phyloP scores from a whole-genome alignment of 1,284 basidiomycete genomes.

The Puccinia horiana region DNA sequence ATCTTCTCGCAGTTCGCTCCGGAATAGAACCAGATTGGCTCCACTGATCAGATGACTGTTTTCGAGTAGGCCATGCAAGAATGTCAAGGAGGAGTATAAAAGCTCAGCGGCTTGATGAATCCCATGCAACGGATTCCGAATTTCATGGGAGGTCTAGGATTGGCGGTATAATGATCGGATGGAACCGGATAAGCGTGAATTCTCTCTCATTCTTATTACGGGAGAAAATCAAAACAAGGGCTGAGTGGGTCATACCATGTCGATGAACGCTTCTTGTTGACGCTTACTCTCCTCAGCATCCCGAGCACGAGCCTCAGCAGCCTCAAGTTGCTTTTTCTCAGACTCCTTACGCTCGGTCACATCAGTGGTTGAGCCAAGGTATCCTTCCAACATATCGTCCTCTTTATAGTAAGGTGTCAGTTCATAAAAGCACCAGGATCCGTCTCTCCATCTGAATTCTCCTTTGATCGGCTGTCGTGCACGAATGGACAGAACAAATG shows the following conservation, averaged over 20 bases:
- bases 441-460: slow-evolving; percentile 47
- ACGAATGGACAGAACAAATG: slow-evolving; percentile 41
- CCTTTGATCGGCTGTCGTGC: slow-evolving; percentile 32
- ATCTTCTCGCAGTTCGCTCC: slow-evolving; percentile 54
- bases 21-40: slow-evolving; percentile 47
- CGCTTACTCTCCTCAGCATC: slow-evolving; percentile 50
- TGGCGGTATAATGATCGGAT: not conserved
- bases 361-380: slow-evolving; percentile 55
- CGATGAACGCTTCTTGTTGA: slow-evolving; percentile 48
- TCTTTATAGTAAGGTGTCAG: slow-evolving; percentile 48
- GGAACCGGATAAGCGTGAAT: not conserved
- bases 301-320: slow-evolving; percentile 52
- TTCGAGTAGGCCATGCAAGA: not conserved
- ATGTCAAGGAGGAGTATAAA: slow-evolving; percentile 33
- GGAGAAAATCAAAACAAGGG: not conserved
- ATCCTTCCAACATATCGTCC: slow-evolving; percentile 48
- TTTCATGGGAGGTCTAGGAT: slow-evolving; percentile 46
- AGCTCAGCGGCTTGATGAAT: slow-evolving; percentile 49
- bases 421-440: slow-evolving; percentile 50
- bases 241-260: slow-evolving; percentile 32
- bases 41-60: slow-evolving; percentile 2
- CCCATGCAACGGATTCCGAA: slow-evolving; percentile 43
- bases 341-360: slow-evolving; percentile 53
- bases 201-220: not conserved
- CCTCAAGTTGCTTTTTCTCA: slow-evolving; percentile 53